Evolutionary conservation across 2,329 filamentous ascomycete species (phyloP).

Genomic region (Penicillium sp.): DNA sequence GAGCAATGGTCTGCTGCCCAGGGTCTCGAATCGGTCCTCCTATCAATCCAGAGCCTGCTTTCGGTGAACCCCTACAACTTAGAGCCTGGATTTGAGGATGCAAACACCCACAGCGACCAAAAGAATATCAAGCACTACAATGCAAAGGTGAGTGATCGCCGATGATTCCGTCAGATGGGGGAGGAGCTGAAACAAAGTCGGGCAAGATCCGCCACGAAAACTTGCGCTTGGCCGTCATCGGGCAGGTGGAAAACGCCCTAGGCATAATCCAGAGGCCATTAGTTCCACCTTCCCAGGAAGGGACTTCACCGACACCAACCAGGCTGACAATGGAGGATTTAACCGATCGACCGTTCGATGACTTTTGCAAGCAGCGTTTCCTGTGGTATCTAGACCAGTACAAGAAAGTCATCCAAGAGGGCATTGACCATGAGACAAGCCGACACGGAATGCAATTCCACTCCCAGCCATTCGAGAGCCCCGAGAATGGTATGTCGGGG

Average conservation of each 20-base stretch:
- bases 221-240: constrained; percentile 78
- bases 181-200: neutral
- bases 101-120: constrained; percentile 63
- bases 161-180: no score
- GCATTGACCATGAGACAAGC: constrained; percentile 53
- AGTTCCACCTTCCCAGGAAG: no score
- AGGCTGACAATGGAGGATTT: no score
- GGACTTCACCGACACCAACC: no score
- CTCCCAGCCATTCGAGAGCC: constrained; percentile 84
- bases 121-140: constrained; percentile 72
- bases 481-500: constrained; percentile 78
- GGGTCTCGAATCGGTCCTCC: constrained; percentile 85
- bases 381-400: constrained; percentile 96
- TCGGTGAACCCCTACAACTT: constrained; percentile 92
- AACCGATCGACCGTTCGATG: constrained; percentile 76
- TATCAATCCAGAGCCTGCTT: constrained; percentile 96
- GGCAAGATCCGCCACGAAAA: constrained; percentile 83
- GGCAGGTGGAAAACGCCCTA: constrained; percentile 77
- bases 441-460: constrained; percentile 63
- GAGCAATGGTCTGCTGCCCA: constrained; percentile 98
- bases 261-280: constrained; percentile 55
- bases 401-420: constrained; percentile 65
- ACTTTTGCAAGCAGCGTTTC: constrained; percentile 86
- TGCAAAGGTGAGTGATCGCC: constrained; percentile 70
- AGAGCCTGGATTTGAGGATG: constrained; percentile 86